Conservation (phyloP, 495 filamentous ascomycete species). For the Antarctomyces pellizariae region DNA sequence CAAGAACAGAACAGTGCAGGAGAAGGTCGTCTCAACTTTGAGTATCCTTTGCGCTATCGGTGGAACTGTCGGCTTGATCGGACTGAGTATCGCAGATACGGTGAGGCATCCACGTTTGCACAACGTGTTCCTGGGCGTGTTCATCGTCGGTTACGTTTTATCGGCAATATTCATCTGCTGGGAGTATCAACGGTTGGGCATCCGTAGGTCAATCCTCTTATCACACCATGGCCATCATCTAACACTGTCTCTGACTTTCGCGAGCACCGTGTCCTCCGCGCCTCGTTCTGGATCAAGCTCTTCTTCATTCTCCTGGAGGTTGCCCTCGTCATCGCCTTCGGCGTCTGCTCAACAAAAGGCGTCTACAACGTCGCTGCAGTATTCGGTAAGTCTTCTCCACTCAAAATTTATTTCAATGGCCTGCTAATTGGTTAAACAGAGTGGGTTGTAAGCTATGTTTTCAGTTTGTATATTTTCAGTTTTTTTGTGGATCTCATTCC, state of each 20-base stretch:
- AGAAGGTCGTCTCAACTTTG: constrained; percentile 44
- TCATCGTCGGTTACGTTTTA: constrained; percentile 64
- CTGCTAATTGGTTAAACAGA: constrained; percentile 24
- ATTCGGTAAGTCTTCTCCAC: too few relatives aligned
- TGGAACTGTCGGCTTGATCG: constrained; percentile 58
- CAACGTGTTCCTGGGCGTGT: constrained; percentile 55
- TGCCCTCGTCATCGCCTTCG: constrained; percentile 46
- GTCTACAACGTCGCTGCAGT: constrained; percentile 32
- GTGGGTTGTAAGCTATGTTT: constrained; percentile 76
- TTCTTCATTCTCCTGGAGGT: constrained; percentile 61
- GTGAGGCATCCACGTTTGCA: constrained; percentile 37
- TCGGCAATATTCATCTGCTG: constrained; percentile 67
- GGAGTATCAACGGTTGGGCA: constrained; percentile 69
- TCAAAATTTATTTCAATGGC: too few relatives aligned
- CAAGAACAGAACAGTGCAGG: constrained; percentile 37
- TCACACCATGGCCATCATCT: background rate
- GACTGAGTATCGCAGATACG: constrained; percentile 72
- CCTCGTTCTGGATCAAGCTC: constrained; percentile 66
- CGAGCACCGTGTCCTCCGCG: constrained; percentile 43
- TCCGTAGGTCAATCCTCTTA: constrained; percentile 18
- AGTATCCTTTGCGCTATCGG: constrained; percentile 51
- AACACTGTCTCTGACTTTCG: constrained; percentile 28
- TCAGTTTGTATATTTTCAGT: constrained; percentile 71
- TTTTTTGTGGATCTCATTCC: constrained; percentile 79
- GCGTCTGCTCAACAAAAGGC: constrained; percentile 23